These are phyloP conservation scores for Marasmius oreades DNA, from an alignment of 1,284 basidiomycete species.

Conservation along the genomic window DNA sequence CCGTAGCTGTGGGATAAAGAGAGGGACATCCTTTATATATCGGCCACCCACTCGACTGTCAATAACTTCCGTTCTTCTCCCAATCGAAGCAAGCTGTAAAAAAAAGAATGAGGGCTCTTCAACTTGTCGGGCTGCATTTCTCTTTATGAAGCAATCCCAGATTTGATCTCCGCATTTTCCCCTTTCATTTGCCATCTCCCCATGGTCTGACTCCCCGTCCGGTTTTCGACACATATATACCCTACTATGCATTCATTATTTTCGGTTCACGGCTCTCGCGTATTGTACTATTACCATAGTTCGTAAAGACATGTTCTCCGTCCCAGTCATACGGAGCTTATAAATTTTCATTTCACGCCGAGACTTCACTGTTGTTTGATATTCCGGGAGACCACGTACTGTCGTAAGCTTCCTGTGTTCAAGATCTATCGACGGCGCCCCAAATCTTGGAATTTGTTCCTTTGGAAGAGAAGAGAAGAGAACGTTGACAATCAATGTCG, in stretches of 20 bases:
- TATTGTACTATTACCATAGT: neutral
- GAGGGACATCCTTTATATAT: slow-evolving; percentile 34
- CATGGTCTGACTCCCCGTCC: no score
- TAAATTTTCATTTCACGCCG: neutral
- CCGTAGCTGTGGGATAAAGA: slow-evolving; percentile 9
- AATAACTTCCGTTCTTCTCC: slow-evolving; percentile 3
- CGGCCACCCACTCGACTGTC: slow-evolving; percentile 39
- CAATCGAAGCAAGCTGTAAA: neutral
- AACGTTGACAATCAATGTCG: no score
- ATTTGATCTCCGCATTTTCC: neutral
- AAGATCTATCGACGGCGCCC: no score
- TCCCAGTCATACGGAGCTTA: neutral
- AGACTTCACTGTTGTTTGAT: no score
- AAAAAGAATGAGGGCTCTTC: slow-evolving; percentile 33
- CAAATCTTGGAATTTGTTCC: no score
- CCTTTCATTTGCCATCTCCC: neutral
- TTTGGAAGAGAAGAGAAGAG: no score
- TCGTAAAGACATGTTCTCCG: neutral
- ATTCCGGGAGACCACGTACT: no score
- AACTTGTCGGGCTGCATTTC: slow-evolving; percentile 31
- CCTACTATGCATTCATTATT: no score
- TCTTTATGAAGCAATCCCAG: neutral
- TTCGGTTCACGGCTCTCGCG: no score
- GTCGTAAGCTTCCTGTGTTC: no score
- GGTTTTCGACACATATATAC: no score